Base-by-base conservation (phyloP, 2,329 filamentous ascomycete species). In the Hymenoscyphus infarciens region DNA sequence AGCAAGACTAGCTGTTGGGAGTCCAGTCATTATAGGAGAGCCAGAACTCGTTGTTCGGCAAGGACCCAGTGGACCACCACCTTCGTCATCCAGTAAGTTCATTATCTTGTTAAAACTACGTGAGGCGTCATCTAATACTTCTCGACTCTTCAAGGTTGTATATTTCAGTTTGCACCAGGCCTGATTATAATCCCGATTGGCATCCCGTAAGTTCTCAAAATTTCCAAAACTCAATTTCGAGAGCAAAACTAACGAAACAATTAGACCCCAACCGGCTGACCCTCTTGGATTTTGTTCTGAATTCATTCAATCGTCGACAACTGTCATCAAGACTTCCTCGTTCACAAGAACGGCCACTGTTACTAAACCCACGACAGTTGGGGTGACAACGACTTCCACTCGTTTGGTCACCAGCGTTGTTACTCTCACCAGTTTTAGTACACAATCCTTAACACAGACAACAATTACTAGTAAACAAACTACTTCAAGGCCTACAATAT, bases 231-330 rank as follows among this genome's bases (percentile, higher is more conserved):
- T 2, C 11, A 7, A 31, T 29, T 45, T 33, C 10, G 45, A 22
- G 33, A 11, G 33, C n/a, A 15, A 22, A 16, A 5, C 25, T 39
- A 39, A 57, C n/a, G 16, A 59, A 13, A 59, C 22, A 19, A 49
- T 49, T 33, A 59, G 55, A 57, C 55, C 55, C 42, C 54, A 61
- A 13, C 45, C 62, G 33, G 61, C 61, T 13, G 64, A 67, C 33
- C 61, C 63, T 29, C 54, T 65, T 55, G 57, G 42, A 8, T 67
- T 67, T 42, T 67, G 66, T 42, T 64, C 61, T 11, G 33, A 56
- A 5, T 64, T 57, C 33, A 61, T 64, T 45, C 60, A 58, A 33
- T 57, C 66, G 13, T 63, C 66, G 5, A 53, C 33, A 33, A 66
- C 62, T 8, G 19, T 63, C 31, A 60, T 61, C 1, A 49, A 49